phyloP scores from a whole-genome alignment of 371 early-diverging fungal species.

The Massospora cicadina region DNA sequence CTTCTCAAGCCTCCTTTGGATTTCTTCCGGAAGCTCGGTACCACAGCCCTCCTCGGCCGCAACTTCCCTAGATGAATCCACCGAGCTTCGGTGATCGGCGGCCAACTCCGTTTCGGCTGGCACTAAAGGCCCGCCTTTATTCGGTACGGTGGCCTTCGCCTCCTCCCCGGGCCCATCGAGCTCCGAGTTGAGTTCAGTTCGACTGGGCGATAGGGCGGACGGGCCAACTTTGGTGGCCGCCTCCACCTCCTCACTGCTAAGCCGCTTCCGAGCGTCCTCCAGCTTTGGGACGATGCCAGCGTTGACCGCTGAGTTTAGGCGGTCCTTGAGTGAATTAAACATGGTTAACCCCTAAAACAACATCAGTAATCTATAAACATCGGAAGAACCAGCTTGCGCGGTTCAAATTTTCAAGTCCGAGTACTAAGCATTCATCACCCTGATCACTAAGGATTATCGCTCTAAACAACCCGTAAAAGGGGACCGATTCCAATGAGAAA shows the following conservation, averaged over 20 bases:
- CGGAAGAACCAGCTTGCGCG: no score
- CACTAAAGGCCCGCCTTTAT: not conserved
- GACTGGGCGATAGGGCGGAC: not conserved
- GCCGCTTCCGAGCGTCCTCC: constrained; percentile 5
- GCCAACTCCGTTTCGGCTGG: not conserved
- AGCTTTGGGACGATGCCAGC: not conserved
- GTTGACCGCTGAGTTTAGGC: constrained; percentile 8
- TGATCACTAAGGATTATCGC: no score
- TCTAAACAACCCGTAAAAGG: no score
- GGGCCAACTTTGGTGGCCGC: not conserved
- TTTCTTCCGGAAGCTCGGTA: not conserved
- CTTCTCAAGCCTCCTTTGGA: constrained; percentile 8
- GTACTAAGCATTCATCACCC: no score
- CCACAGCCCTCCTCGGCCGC: not conserved
- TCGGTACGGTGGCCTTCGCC: not conserved
- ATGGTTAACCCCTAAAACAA: no score
- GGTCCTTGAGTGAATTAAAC: constrained; percentile 10
- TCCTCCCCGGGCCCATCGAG: not conserved
- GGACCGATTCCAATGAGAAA: no score
- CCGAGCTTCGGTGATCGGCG: not conserved
- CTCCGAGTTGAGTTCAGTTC: not conserved
- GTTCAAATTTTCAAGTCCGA: no score
- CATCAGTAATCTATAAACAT: no score
- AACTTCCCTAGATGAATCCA: not conserved
- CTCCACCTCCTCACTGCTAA: not conserved